These are phyloP conservation scores for Trichoderma endophyticum DNA, from an alignment of 2,329 filamentous ascomycete species.

Conservation along the genomic window DNA sequence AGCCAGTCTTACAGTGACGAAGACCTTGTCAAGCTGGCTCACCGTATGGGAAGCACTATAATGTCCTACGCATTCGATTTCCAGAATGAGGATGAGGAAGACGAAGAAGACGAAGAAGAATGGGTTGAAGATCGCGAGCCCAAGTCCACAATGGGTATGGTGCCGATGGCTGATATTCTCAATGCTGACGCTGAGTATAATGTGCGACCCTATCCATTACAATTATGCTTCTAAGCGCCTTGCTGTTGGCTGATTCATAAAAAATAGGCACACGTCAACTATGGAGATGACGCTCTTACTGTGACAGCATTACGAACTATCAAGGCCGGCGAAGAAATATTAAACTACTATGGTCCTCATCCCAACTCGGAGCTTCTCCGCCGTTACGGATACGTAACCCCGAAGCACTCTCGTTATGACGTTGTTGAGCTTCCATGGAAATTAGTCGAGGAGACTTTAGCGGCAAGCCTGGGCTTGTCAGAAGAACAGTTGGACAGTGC, in stretches of 20 bases:
- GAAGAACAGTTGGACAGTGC: constrained; percentile 40
- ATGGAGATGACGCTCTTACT: constrained; percentile 55
- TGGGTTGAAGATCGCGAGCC: constrained; percentile 63
- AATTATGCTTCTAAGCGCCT: too few species aligned
- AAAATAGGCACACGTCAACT: constrained; percentile 51
- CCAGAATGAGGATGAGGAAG: constrained; percentile 52
- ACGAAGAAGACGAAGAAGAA: constrained; percentile 60
- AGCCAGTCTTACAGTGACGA: constrained; percentile 39
- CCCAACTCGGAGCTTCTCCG: constrained; percentile 79
- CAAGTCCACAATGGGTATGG: constrained; percentile 71
- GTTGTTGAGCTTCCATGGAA: constrained; percentile 73
- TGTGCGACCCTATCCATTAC: constrained; percentile 40
- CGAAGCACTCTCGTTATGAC: constrained; percentile 73
- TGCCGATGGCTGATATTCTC: constrained; percentile 84
- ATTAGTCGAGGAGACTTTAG: constrained; percentile 49
- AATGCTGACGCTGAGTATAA: constrained; percentile 90
- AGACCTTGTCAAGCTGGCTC: constrained; percentile 54
- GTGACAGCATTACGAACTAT: constrained; percentile 72
- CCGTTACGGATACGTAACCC: constrained; percentile 83
- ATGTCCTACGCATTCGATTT: constrained; percentile 94
- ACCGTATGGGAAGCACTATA: constrained; percentile 81
- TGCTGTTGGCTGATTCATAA: neutral
- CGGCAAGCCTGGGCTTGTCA: constrained; percentile 37
- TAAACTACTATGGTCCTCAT: constrained; percentile 86
- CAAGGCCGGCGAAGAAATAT: constrained; percentile 67